Conservation (phyloP, 2,329 filamentous ascomycete species). For the Curvularia eragrostidis region DNA sequence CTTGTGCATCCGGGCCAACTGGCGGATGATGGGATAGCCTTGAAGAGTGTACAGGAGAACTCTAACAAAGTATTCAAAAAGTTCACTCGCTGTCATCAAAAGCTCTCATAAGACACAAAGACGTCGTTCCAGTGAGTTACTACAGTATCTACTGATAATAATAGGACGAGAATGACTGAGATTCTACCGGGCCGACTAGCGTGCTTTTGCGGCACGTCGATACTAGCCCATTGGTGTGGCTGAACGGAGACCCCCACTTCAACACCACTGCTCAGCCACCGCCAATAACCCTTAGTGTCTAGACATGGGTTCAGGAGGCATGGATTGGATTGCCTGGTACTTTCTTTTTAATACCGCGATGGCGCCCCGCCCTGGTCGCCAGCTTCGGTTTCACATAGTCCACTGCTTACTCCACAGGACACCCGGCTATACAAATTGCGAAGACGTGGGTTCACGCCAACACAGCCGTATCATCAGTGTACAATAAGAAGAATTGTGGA, state of each 20-base stretch:
- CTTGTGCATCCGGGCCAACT: background rate
- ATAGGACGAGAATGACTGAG: background rate
- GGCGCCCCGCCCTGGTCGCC: background rate
- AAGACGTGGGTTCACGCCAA: background rate
- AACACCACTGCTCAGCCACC: conserved; percentile 24
- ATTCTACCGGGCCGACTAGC: conserved; percentile 1
- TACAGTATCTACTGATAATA: background rate
- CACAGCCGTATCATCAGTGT: background rate
- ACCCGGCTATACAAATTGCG: background rate
- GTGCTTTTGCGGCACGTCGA: background rate
- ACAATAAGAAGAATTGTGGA: background rate
- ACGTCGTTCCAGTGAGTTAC: background rate
- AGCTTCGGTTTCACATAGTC: background rate
- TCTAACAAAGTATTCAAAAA: background rate
- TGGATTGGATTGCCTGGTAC: background rate
- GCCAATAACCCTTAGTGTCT: conserved; percentile 12
- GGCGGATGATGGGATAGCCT: background rate
- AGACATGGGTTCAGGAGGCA: conserved; percentile 17
- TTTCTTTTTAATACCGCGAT: conserved; percentile 6
- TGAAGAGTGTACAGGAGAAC: background rate
- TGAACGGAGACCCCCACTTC: conserved; percentile 11
- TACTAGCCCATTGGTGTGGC: conserved; percentile 4
- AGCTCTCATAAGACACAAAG: background rate
- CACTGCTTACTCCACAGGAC: background rate
- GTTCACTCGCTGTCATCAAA: background rate